Evolutionary conservation across 1,284 basidiomycete species (phyloP).

Genomic region (Apiotrichum veenhuisii): DNA sequence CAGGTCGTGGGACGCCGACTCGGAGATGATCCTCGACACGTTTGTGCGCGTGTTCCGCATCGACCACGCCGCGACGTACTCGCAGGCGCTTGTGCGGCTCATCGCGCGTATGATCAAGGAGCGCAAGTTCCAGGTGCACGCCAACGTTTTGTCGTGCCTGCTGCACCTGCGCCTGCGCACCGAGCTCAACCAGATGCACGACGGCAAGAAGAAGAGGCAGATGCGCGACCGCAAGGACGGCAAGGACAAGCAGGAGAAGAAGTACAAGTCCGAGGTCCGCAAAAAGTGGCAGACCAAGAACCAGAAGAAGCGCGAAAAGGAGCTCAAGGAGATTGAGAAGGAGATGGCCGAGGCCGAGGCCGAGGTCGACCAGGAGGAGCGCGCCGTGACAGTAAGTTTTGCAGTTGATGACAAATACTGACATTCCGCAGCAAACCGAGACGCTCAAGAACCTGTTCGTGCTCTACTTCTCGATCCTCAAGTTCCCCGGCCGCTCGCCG

Average conservation of each 20-base stretch:
- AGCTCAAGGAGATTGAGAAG: constrained; percentile 76
- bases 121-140: constrained; percentile 81
- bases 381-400: constrained; percentile 67
- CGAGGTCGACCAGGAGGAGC: constrained; percentile 88
- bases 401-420: not conserved
- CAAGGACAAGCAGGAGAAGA: constrained; percentile 52
- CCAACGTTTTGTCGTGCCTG: constrained; percentile 80
- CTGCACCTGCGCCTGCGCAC: constrained; percentile 81
- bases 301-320: constrained; percentile 71
- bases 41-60: constrained; percentile 74
- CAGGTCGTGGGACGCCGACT: constrained; percentile 82
- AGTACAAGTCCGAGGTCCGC: constrained; percentile 62
- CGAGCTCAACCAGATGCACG: constrained; percentile 62
- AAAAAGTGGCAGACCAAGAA: constrained; percentile 79
- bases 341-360: constrained; percentile 93
- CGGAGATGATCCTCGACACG: constrained; percentile 74
- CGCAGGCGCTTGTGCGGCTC: constrained; percentile 83
- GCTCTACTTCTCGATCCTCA: constrained; percentile 94
- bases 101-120: constrained; percentile 97
- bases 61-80: constrained; percentile 73
- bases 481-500: constrained; percentile 74
- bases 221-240: constrained; percentile 60
- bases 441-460: constrained; percentile 97
- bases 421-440: constrained; percentile 75
- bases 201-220: constrained; percentile 52